Base-by-base conservation (phyloP, 2,329 filamentous ascomycete genomes). In the Verticillium nonalfalfae region DNA sequence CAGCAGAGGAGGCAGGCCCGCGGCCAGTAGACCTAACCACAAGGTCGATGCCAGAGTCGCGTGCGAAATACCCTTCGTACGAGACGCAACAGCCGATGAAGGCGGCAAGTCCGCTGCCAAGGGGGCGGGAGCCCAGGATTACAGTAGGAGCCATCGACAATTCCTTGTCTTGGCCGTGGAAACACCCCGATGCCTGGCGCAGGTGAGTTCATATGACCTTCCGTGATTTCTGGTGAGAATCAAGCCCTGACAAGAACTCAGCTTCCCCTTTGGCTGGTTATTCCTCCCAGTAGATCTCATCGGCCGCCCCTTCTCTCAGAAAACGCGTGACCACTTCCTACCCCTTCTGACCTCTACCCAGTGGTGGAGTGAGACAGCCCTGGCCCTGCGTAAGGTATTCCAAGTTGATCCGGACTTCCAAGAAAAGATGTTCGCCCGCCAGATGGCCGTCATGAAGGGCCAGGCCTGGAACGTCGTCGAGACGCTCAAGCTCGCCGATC, bases 401-500 rank as follows among this genome's bases (percentile, higher is more conserved):
- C 89, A 91, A 66, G 86, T 96, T 72, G 95, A 99, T 74, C 87
- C 89, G 2, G 95, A 99, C 75, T 99, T 99, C 75, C 92, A 98
- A 73, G 95, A 99, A 77, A 90, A 91, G 75, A 99, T 99, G 95
- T 99, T 97, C 76, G 92, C 92, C n/a, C 88, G 91, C 67, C 95
- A 99, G 72, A 96, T 99, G 64, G 94, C 95, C 1, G 95, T 99
- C 62, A 97, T 99, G 92, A 99, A 99, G 76, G 95, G 95, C 11
- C 95, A 99, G 73, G 95, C 95, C 0, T 99, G 95, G 93, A 99
- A 99, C 72, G 95, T 99, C 0, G 95, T 99, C 4, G 95, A 99
- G 78, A 97, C 95, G 0, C 82, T 99, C 64, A 99, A 99, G 74
- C 90, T 90, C 18, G 81, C 86, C 0, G 95, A 98, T 70, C 94